Evolutionary conservation across 2,329 filamentous ascomycete species (phyloP).

Genomic region (Immersiporthe knoxdaviesiana): DNA sequence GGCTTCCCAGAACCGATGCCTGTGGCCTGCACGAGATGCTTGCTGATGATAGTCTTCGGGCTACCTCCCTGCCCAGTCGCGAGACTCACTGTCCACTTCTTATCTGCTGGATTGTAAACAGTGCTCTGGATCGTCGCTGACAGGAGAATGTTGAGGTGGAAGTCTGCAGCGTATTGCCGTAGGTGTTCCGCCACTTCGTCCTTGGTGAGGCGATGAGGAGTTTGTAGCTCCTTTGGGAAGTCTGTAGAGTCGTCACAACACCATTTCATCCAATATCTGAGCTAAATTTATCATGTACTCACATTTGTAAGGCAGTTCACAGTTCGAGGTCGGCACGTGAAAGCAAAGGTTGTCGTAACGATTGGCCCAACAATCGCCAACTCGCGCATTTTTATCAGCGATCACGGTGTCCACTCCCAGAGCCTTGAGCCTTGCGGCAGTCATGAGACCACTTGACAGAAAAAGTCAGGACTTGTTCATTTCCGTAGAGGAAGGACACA

Average conservation of each 20-base stretch:
- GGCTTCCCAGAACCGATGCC: background rate
- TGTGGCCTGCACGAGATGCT: conserved; percentile 36
- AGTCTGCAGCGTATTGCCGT: conserved; percentile 49
- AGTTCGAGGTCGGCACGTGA: conserved; percentile 43
- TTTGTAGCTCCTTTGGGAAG: conserved; percentile 43
- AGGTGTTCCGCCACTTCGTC: conserved; percentile 54
- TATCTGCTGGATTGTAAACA: conserved; percentile 41
- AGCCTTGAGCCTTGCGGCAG: conserved; percentile 43
- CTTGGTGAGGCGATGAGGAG: conserved; percentile 47
- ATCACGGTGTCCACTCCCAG: conserved; percentile 41
- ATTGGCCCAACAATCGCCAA: conserved; percentile 44
- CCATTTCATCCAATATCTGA: background rate
- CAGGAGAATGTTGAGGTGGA: conserved; percentile 52
- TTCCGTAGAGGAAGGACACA: background rate
- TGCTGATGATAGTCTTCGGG: conserved; percentile 38
- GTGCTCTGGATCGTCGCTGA: conserved; percentile 43
- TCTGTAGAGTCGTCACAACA: conserved; percentile 26
- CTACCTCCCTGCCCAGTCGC: conserved; percentile 31
- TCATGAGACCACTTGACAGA: conserved; percentile 15
- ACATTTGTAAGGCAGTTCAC: conserved; percentile 41
- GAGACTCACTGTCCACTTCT: conserved; percentile 44
- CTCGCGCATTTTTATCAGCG: conserved; percentile 38
- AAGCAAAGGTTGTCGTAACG: conserved; percentile 44
- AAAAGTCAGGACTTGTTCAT: conserved; percentile 32
- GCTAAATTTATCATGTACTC: too few species aligned